Evolutionary conservation across 1,284 basidiomycete genomes (phyloP).

Genomic region (Leccinum pachyderme): DNA sequence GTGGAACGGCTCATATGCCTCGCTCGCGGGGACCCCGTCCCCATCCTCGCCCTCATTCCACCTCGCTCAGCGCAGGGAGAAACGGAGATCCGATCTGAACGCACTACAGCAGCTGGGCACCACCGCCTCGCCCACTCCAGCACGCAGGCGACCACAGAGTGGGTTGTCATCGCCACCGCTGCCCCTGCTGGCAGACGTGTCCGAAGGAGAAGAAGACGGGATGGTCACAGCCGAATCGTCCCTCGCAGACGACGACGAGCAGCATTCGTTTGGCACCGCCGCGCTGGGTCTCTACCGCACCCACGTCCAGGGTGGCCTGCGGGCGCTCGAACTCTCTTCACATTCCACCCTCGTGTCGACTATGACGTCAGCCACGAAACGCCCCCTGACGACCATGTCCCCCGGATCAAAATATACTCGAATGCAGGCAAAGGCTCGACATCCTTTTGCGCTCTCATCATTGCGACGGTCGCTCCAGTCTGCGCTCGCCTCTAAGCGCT

Average conservation of each 20-base stretch:
- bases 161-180: conserved; percentile 20
- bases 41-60: conserved; percentile 24
- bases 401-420: conserved; percentile 57
- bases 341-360: conserved; percentile 25
- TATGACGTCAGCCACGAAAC: conserved; percentile 20
- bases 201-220: conserved; percentile 36
- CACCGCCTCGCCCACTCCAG: conserved; percentile 23
- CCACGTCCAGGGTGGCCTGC: conserved; percentile 49
- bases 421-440: conserved; percentile 48
- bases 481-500: conserved; percentile 67
- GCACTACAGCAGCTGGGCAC: conserved; percentile 37
- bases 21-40: conserved; percentile 44
- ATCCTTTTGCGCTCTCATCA: conserved; percentile 63
- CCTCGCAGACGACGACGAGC: conserved; percentile 19
- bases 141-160: conserved; percentile 23
- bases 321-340: conserved; percentile 38
- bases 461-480: conserved; percentile 58
- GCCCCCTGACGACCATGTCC: conserved; percentile 36
- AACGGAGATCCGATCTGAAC: conserved; percentile 53
- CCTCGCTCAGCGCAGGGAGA: conserved; percentile 44
- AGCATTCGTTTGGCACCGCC: conserved; percentile 52
- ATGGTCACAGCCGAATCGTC: conserved; percentile 28
- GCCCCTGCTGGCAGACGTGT: conserved; percentile 38
- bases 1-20: conserved; percentile 67
- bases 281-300: conserved; percentile 59